A percentile compares a stretch with the other conserved stretches of the same genome.
These are phyloP conservation scores for Theobroma cacao DNA, from an alignment of 345 rosid genomes.

Conservation along the genomic window DNA sequence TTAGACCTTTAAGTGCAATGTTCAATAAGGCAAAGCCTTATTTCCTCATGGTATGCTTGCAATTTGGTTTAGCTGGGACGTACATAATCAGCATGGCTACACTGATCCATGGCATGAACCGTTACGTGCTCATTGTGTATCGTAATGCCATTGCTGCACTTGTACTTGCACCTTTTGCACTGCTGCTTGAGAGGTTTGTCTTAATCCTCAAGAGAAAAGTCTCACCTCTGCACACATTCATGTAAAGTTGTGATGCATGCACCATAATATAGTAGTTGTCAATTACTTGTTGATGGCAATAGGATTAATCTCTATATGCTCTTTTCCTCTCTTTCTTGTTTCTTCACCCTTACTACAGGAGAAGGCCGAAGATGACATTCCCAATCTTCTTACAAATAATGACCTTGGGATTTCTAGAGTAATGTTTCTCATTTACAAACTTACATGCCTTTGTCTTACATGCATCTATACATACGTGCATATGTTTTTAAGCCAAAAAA, in stretches of 20 bases:
- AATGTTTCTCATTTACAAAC: conserved; percentile 10
- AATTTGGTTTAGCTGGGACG: conserved; percentile 66
- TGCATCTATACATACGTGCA: not conserved
- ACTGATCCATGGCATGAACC: conserved; percentile 77
- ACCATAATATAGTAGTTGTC: not conserved
- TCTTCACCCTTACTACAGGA: conserved; percentile 34
- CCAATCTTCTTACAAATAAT: conserved; percentile 55
- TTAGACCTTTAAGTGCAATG: not conserved
- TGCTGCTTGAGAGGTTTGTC: conserved; percentile 62
- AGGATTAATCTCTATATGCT: not conserved
- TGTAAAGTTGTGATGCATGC: conserved; percentile 1
- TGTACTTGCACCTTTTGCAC: conserved; percentile 72
- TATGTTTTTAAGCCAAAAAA: not conserved
- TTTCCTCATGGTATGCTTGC: conserved; percentile 67
- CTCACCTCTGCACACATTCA: not conserved
- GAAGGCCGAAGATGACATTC: conserved; percentile 78
- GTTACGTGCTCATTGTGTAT: conserved; percentile 66
- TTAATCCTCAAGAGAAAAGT: not conserved
- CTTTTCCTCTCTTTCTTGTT: not conserved
- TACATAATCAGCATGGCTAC: conserved; percentile 57
- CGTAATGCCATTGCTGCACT: conserved; percentile 75
- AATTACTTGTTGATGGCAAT: not conserved
- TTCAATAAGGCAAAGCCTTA: conserved; percentile 43
- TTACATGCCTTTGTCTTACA: not conserved
- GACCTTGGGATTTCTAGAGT: conserved; percentile 71